Evolutionary conservation across 208 protist genomes (phyloP), one percentile per base, ranked within the genome.

Genomic region (Strigomonas culicis): DNA sequence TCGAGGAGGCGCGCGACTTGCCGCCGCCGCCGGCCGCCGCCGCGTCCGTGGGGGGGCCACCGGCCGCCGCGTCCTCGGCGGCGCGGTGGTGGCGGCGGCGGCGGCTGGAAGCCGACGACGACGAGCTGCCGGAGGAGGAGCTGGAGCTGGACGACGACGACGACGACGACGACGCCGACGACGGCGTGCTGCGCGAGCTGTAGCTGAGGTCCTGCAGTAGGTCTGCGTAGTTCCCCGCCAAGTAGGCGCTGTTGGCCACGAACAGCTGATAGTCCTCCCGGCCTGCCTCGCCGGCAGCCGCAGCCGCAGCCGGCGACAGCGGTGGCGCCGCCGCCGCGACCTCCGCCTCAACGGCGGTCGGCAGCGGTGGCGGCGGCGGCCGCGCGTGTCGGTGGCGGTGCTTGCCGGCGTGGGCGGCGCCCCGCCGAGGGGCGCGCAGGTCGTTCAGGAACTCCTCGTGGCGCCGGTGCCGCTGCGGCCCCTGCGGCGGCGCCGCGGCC

Each of bases 191-290:
- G 56, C 39, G 59, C 66, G n/a, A n/a, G 49, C 8, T 22, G 49
- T 24, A 55, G 24, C 49, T 55, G n/a, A 55, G 49, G n/a, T 55
- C n/a, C 11, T 55, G n/a, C 11, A 55, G 49, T 7, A 55, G 24
- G 59, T 87, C 81, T 0, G 62, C 71, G 68, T 84, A 83, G 71
- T 84, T 78, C 31, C 74, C 81, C 43, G 60, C 44, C 44, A 87
- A 62, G 65, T 79, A 87, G 34, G 65, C 61, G 51, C 49, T 66
- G 66, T 87, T 87, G 19, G 83, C 77, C 30, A 87, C 80, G 63
- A 87, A 87, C 55, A 83, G 77, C 51, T 87, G 72, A 46, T 87
- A 87, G 32, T 68, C 66, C 0, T 79, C 68, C 52, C 4, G n/a
- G n/a, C n/a, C n/a, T n/a, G n/a, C n/a, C n/a, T n/a, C n/a, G n/a